phyloP scores from a whole-genome alignment of 202 grass and related monocot species.

The Dendrocalamus latiflorus region DNA sequence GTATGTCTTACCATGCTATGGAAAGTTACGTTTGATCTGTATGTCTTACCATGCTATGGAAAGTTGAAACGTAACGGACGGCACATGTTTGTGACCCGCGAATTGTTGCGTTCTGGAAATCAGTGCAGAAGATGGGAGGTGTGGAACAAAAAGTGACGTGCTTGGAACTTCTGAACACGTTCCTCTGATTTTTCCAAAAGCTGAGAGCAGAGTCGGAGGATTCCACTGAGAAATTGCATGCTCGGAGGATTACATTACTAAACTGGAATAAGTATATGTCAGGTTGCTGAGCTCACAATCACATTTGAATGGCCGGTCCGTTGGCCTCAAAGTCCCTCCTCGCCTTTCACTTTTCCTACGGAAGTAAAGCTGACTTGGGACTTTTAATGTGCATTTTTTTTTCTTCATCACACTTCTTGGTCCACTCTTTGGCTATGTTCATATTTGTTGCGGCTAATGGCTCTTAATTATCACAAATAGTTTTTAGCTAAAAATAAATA shows the following conservation, averaged over 20 bases:
- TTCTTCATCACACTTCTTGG: not conserved
- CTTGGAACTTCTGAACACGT: not conserved
- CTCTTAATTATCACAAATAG: too few relatives aligned
- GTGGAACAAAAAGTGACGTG: not conserved
- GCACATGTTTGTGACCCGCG: not conserved
- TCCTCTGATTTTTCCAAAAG: not conserved
- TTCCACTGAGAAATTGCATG: not conserved
- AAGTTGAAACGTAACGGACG: not conserved
- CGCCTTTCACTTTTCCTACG: not conserved
- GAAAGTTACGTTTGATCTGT: not conserved
- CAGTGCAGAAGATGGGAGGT: not conserved
- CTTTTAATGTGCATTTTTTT: not conserved
- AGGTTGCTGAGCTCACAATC: not conserved
- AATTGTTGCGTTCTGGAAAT: not conserved
- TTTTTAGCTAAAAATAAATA: too few relatives aligned
- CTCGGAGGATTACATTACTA: not conserved
- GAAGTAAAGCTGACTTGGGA: not conserved
- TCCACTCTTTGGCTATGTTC: not conserved
- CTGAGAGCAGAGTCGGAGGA: not conserved
- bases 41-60: not conserved
- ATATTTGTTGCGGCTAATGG: fast-evolving
- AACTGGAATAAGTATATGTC: too few relatives aligned
- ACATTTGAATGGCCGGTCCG: not conserved
- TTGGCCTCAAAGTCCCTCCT: not conserved
- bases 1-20: too few relatives aligned